A percentile compares a stretch with the other conserved stretches of the same genome.
Conservation (phyloP, 2,329 filamentous ascomycete genomes). For the Coleophoma cylindrospora region DNA sequence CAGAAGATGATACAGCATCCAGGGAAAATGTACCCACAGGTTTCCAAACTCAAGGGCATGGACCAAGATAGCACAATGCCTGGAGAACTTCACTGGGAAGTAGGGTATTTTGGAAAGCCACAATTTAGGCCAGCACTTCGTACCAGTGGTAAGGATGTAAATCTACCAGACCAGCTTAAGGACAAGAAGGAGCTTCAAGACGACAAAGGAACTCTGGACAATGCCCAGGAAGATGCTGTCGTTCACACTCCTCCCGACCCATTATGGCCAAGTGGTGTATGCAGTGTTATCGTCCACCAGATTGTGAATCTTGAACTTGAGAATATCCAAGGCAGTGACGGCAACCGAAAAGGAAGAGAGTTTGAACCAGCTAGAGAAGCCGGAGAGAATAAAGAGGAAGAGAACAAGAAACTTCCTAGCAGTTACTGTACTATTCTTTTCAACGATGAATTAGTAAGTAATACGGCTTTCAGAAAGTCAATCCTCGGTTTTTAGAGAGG, state of each 20-base stretch:
- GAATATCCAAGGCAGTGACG: conserved; percentile 79
- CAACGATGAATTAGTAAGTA: conserved; percentile 72
- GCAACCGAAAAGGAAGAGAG: conserved; percentile 77
- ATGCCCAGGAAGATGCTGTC: conserved; percentile 74
- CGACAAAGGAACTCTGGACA: conserved; percentile 75
- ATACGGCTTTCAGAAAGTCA: neutral
- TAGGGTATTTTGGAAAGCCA: conserved; percentile 91
- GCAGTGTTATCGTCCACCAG: conserved; percentile 84
- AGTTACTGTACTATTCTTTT: conserved; percentile 90
- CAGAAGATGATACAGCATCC: conserved; percentile 94
- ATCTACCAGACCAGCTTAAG: conserved; percentile 67
- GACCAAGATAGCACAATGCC: conserved; percentile 86
- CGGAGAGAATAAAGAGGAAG: conserved; percentile 83
- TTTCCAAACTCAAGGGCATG: conserved; percentile 77
- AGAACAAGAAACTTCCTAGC: conserved; percentile 73
- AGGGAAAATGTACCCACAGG: conserved; percentile 85
- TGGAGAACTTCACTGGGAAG: conserved; percentile 91
- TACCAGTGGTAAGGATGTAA: conserved; percentile 80
- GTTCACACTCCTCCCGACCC: conserved; percentile 89
- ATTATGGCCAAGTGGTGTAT: conserved; percentile 89
- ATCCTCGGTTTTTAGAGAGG: neutral
- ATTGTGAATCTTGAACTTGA: conserved; percentile 93
- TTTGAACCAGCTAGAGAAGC: conserved; percentile 83
- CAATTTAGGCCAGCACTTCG: conserved; percentile 79
- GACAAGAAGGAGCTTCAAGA: conserved; percentile 77